Base-by-base conservation (phyloP, 2,329 filamentous ascomycete genomes). In the Coleophoma eucalyptorum region DNA sequence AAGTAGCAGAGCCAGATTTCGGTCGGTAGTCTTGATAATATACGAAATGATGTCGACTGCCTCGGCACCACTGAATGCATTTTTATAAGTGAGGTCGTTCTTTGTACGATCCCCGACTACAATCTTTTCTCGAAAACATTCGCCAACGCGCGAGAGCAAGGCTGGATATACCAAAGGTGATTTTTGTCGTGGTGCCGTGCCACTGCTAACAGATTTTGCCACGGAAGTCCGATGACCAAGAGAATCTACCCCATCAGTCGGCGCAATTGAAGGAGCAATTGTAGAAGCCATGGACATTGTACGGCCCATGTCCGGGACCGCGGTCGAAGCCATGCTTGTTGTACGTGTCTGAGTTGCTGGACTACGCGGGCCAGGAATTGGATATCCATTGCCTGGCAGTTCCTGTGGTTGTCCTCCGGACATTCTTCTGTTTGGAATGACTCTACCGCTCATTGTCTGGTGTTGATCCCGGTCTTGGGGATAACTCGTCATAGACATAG, bases 1-100 rank as follows among this genome's bases (percentile, higher is more conserved):
- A 15, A 99, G 76, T 10, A 99, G 81, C 45, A 99, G 76, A 11
- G 94, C 94, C 54, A 99, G 76, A 66, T 99, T 99, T 52, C 94
- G 84, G 70, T 99, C 94, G 1, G 90, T 96, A 1, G 94, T 99
- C 65, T 95, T 88, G 69, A 99, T 97, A 58, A 99, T 97, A 65
- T 95, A 96, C 1, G 90, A 90, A 57, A 99, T 87, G 52, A 97
- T 80, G 67, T 99, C 94, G 18, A 99, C 94, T 18, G 94, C 93
- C 67, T 99, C 94, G 20, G 90, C 88, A 59, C 94, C 94, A 54
- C 90, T 96, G 67, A 99, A 99, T 3, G 93, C 90, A 70, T 94
- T 96, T 69, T 96, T 96, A 74, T 99, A 99, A 2, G 93, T 91
- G 54, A 99, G 76, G 50, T 93, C 93, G 75, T 99, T 97, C 78